Evolutionary conservation across 2,329 filamentous ascomycete species (phyloP).

Genomic region (Diplodia intermedia): DNA sequence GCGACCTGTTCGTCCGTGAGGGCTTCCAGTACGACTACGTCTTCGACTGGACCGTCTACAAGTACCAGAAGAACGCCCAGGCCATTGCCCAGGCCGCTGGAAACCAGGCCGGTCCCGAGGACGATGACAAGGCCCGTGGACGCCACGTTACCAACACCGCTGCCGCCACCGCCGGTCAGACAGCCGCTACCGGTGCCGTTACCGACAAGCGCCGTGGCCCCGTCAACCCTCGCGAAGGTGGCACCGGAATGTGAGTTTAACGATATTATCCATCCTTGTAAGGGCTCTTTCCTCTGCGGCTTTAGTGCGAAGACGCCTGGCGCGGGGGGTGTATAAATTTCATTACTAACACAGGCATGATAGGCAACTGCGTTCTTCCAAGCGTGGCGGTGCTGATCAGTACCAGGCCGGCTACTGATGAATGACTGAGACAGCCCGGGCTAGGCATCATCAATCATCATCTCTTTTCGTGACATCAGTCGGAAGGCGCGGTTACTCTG

Average conservation of each 20-base stretch:
- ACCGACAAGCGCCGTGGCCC: slow-evolving; percentile 73
- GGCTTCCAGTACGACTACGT: slow-evolving; percentile 99
- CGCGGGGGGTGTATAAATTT: slow-evolving; percentile 66
- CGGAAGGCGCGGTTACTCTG: slow-evolving; percentile 42
- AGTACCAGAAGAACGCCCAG: slow-evolving; percentile 99
- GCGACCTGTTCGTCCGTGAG: slow-evolving; percentile 96
- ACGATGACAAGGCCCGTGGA: slow-evolving; percentile 75
- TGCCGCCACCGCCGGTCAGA: slow-evolving; percentile 68
- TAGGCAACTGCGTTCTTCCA: slow-evolving; percentile 61
- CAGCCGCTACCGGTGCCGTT: slow-evolving; percentile 63
- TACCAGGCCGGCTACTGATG: slow-evolving; percentile 58
- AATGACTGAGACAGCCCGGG: slow-evolving; percentile 31
- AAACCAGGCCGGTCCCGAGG: slow-evolving; percentile 69
- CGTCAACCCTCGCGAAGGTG: slow-evolving; percentile 80
- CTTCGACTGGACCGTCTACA: slow-evolving; percentile 99
- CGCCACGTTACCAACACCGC: slow-evolving; percentile 65
- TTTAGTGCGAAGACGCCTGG: slow-evolving; percentile 81
- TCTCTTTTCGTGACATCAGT: slow-evolving; percentile 43
- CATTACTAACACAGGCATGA: slow-evolving; percentile 54
- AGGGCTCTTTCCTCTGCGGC: slow-evolving; percentile 82
- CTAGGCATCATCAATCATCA: slow-evolving; percentile 49
- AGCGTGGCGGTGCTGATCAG: slow-evolving; percentile 57
- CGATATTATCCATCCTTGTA: slow-evolving; percentile 78
- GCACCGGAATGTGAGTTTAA: slow-evolving; percentile 95
- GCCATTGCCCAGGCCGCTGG: slow-evolving; percentile 85